phyloP scores from a whole-genome alignment of 805 yeast genomes.

The Teunomyces stri region DNA sequence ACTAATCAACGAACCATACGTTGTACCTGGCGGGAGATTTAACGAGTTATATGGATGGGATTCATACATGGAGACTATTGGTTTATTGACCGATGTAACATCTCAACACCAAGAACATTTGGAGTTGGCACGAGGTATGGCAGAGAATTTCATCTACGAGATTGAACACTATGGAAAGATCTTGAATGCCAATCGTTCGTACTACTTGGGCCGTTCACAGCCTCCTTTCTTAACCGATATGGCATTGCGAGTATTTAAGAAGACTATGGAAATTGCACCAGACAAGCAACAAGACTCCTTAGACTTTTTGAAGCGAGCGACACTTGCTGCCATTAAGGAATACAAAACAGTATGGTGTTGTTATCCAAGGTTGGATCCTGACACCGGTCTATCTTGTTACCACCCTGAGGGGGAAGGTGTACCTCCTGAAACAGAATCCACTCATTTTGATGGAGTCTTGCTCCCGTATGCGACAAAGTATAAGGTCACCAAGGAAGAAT shows the following conservation, averaged over 20 bases:
- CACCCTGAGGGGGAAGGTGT: conserved; percentile 90
- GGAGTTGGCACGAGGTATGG: conserved; percentile 83
- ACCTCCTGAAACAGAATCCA: conserved; percentile 94
- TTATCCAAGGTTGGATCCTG: conserved; percentile 67
- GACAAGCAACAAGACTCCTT: conserved; percentile 39
- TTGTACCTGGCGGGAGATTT: conserved; percentile 96
- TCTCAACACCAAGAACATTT: conserved; percentile 39
- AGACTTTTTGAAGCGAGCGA: conserved; percentile 63
- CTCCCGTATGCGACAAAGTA: conserved; percentile 67
- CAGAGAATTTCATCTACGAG: conserved; percentile 87
- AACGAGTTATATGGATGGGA: conserved; percentile 99
- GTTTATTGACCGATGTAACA: conserved; percentile 60
- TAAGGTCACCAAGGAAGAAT: conserved; percentile 57
- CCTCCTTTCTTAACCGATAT: conserved; percentile 96
- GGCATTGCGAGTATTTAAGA: conserved; percentile 67
- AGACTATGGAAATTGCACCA: conserved; percentile 47
- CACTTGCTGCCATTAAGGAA: conserved; percentile 80
- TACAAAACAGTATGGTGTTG: conserved; percentile 78
- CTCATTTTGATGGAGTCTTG: conserved; percentile 76
- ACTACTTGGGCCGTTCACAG: conserved; percentile 88
- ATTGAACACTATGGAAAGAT: conserved; percentile 89
- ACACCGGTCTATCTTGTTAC: conserved; percentile 81
- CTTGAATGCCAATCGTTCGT: conserved; percentile 89
- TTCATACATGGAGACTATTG: conserved; percentile 87
- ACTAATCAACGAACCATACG: conserved; percentile 73